Conservation (phyloP, 2,329 filamentous ascomycete species). For the Colletotrichum echinochloae region DNA sequence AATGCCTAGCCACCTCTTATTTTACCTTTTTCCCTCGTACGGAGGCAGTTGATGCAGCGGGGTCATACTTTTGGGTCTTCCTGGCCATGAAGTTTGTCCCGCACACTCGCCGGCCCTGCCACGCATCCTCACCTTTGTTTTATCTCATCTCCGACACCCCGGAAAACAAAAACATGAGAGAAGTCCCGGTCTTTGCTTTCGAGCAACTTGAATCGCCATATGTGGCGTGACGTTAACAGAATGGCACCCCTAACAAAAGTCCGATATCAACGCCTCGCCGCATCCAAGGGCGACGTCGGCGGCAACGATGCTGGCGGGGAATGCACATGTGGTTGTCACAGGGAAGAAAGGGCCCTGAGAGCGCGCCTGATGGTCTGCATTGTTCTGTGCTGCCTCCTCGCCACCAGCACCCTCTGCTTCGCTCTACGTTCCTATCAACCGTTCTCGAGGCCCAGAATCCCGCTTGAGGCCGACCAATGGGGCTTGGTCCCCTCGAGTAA, state of each 20-base stretch:
- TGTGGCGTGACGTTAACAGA: too few relatives aligned
- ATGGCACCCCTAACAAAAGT: not conserved
- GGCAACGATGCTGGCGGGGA: not conserved
- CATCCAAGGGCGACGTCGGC: not conserved
- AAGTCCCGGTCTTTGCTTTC: too few relatives aligned
- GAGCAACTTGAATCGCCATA: too few relatives aligned
- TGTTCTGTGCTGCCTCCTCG: not conserved
- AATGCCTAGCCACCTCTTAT: too few relatives aligned
- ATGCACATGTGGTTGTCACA: not conserved
- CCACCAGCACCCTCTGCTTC: not conserved
- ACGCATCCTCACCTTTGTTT: too few relatives aligned
- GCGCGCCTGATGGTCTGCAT: not conserved
- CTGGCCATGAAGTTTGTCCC: too few relatives aligned
- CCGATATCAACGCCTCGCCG: not conserved
- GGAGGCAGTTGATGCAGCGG: not conserved
- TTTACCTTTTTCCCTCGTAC: too few relatives aligned
- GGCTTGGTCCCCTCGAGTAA: conserved; percentile 8
- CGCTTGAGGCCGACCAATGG: conserved; percentile 6
- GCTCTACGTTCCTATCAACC: not conserved
- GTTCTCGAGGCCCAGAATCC: not conserved
- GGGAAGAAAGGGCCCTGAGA: not conserved
- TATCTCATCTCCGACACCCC: too few relatives aligned
- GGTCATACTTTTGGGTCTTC: too few relatives aligned
- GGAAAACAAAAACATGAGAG: too few relatives aligned
- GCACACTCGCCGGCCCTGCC: too few relatives aligned